These are phyloP conservation scores for Pachyrhizus erosus DNA, from an alignment of 306 rosid genomes.

Conservation along the genomic window DNA sequence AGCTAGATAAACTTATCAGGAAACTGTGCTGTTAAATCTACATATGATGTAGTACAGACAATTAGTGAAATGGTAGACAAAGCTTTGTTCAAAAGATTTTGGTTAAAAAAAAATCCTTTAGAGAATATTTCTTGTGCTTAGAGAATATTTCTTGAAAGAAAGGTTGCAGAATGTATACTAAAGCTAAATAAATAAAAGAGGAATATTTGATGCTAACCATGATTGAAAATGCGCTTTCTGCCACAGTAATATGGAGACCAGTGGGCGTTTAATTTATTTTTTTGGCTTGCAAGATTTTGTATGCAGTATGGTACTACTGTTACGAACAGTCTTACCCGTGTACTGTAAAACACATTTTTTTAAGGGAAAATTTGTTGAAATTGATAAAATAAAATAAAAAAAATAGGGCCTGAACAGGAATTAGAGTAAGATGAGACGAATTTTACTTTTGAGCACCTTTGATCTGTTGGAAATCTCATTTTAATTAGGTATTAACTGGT, in stretches of 20 bases:
- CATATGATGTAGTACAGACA: not conserved
- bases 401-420: too few relatives aligned
- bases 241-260: not conserved
- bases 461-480: too few relatives aligned
- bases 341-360: too few relatives aligned
- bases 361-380: too few relatives aligned
- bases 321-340: too few relatives aligned
- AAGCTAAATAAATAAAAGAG: not conserved
- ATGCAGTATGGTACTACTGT: not conserved
- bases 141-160: not conserved
- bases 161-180: too few relatives aligned
- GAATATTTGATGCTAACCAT: not conserved
- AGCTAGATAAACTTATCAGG: not conserved
- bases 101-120: not conserved
- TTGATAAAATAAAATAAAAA: too few relatives aligned
- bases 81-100: not conserved
- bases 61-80: not conserved
- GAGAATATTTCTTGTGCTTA: not conserved
- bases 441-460: too few relatives aligned
- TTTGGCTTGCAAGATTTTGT: not conserved
- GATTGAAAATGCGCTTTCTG: not conserved
- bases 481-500: too few relatives aligned
- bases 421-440: too few relatives aligned
- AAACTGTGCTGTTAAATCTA: not conserved
- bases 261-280: not conserved